Evolutionary conservation across 345 rosid species (phyloP).

Genomic region (Corymbia maculata): DNA sequence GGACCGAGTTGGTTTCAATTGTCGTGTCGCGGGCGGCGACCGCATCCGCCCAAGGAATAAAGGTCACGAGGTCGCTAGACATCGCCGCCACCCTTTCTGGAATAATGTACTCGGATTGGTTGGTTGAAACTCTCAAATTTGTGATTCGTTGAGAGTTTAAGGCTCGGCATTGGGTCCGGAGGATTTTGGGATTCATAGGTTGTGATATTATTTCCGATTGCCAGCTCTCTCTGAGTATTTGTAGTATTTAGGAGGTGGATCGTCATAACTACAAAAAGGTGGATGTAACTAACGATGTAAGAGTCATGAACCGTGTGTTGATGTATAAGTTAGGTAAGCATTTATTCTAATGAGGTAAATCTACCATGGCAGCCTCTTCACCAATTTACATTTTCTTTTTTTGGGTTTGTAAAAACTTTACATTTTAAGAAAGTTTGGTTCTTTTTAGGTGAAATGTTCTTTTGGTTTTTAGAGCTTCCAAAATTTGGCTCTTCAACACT

Average conservation of each 20-base stretch:
- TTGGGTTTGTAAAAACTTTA: background rate
- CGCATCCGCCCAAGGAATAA: background rate
- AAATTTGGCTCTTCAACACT: background rate
- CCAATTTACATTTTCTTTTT: background rate
- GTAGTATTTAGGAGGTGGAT: background rate
- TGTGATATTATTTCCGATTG: background rate
- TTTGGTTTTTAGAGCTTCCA: background rate
- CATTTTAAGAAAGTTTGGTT: background rate
- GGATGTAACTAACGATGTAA: background rate
- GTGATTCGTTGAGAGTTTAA: background rate
- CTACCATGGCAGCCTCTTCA: fast-evolving
- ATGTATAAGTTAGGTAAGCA: background rate
- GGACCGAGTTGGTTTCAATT: background rate
- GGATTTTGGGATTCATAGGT: background rate
- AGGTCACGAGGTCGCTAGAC: background rate
- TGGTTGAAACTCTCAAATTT: background rate
- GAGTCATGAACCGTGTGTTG: background rate
- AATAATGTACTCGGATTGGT: background rate
- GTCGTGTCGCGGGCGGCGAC: background rate
- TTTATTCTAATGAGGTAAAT: background rate
- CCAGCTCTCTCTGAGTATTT: background rate
- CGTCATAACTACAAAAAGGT: background rate
- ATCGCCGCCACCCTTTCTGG: background rate
- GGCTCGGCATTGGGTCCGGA: background rate
- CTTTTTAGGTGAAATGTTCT: background rate